Base-by-base conservation (phyloP, 306 rosid species). In the Psophocarpus tetragonolobus region DNA sequence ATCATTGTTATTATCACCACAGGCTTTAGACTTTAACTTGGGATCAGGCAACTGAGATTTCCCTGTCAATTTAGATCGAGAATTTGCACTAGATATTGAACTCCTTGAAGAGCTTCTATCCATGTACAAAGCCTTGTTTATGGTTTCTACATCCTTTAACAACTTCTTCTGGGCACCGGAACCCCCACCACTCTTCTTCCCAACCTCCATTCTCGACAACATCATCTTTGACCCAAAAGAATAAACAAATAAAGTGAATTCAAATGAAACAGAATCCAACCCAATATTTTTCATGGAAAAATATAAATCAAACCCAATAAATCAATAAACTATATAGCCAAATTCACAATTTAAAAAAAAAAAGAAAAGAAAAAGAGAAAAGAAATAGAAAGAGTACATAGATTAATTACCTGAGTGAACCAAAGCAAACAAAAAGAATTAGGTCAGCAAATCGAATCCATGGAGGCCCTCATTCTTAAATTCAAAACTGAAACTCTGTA, bases 71-170 rank as follows among this genome's bases (percentile, higher is more conserved):
- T 85, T 86, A 36, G 85, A 74, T 60, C 80, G 62, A 54, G 80
- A 68, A 77, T 42, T 83, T 11, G 51, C 67, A 1, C 29, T 32
- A 45, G 89, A 47, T 70, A 41, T 63, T 71, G 80, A 82, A 82
- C 76, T 90, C 82, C 80, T 86, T 18, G 87, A 73, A 18, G 82
- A 67, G 15, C 60, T 79, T 85, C 71, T 87, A 4, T 90, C 95
- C 71, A 77, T 53, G 53, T 86, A 86, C 53, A 91, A 68, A 36
- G 92, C 96, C 74, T 90, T 93, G 73, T 86, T 90, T 41, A 93
- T 84, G 85, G 90, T 82, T 70, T 86, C 98, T 66, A 91, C 87
- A 84, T 90, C 98, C 80, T 85, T 87, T 78, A 90, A 82, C 89
- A 94, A 81, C 86, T 81, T 91, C 74, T 68, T 73, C 30, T 62